Conservation (phyloP, 176 grass and related monocot genomes). For the Raddia distichophylla region DNA sequence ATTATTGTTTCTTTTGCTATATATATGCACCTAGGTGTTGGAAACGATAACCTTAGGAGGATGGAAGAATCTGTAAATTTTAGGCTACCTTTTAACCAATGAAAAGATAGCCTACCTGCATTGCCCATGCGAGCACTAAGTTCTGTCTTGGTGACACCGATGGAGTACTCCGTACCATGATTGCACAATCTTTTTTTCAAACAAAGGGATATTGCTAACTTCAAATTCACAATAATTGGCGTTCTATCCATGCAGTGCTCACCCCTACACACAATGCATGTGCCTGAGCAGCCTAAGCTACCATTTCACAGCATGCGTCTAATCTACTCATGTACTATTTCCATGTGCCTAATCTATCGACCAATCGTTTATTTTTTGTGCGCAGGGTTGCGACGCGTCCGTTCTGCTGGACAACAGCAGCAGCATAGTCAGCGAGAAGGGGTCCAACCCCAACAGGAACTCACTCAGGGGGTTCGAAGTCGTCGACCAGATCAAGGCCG, state of each 20-base stretch:
- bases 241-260: background rate
- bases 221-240: slow-evolving; percentile 43
- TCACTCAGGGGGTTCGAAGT: slow-evolving; percentile 78
- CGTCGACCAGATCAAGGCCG: slow-evolving; percentile 72
- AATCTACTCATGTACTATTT: slow-evolving; percentile 11
- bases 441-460: slow-evolving; percentile 70
- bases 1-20: background rate
- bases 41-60: slow-evolving; percentile 12
- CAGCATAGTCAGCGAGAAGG: slow-evolving; percentile 81
- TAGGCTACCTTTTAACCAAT: slow-evolving; percentile 22
- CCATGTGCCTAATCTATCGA: slow-evolving; percentile 6
- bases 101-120: slow-evolving; percentile 39
- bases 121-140: slow-evolving; percentile 34
- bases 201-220: background rate
- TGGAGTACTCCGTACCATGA: slow-evolving; percentile 35
- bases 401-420: slow-evolving; percentile 75
- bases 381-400: slow-evolving; percentile 83
- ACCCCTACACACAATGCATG: slow-evolving; percentile 17
- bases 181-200: slow-evolving; percentile 19
- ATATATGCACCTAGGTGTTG: slow-evolving; percentile 2
- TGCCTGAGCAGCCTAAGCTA: slow-evolving; percentile 1
- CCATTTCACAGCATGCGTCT: background rate
- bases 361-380: slow-evolving; percentile 16
- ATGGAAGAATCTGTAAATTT: slow-evolving; percentile 23
- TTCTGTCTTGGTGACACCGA: slow-evolving; percentile 35